Conservation (phyloP, 495 filamentous ascomycete species). For the Glonium stellatum region DNA sequence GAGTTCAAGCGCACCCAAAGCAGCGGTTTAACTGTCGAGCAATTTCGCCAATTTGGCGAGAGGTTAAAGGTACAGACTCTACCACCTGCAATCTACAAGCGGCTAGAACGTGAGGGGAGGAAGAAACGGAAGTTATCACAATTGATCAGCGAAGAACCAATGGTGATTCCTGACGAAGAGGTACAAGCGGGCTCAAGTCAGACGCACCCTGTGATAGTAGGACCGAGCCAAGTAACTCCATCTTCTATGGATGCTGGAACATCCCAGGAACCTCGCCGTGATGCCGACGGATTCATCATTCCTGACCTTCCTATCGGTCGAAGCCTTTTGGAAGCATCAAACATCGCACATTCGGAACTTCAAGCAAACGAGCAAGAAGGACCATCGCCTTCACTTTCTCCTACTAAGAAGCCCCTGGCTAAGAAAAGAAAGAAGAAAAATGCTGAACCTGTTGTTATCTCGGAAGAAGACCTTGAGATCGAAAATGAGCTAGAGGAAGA, state of each 20-base stretch:
- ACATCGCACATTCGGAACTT: conserved; percentile 17
- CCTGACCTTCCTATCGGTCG: conserved; percentile 42
- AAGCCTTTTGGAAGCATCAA: conserved; percentile 20
- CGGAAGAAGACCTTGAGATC: conserved; percentile 31
- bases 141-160: not conserved
- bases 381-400: not conserved
- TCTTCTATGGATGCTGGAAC: not conserved
- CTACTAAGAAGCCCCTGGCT: not conserved
- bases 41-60: conserved; percentile 64
- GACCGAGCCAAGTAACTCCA: not conserved
- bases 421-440: conserved; percentile 21
- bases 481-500: conserved; percentile 34
- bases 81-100: conserved; percentile 74
- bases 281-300: conserved; percentile 51
- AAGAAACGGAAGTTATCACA: conserved; percentile 12
- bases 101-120: conserved; percentile 42
- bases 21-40: conserved; percentile 71
- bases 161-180: not conserved
- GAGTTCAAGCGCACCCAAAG: conserved; percentile 82
- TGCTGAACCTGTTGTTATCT: conserved; percentile 19
- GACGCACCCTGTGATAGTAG: not conserved
- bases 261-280: conserved; percentile 32
- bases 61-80: conserved; percentile 53
- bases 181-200: not conserved
- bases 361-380: conserved; percentile 8